Base-by-base conservation (phyloP, 1,284 basidiomycete species). In the Meripilus lineatus region DNA sequence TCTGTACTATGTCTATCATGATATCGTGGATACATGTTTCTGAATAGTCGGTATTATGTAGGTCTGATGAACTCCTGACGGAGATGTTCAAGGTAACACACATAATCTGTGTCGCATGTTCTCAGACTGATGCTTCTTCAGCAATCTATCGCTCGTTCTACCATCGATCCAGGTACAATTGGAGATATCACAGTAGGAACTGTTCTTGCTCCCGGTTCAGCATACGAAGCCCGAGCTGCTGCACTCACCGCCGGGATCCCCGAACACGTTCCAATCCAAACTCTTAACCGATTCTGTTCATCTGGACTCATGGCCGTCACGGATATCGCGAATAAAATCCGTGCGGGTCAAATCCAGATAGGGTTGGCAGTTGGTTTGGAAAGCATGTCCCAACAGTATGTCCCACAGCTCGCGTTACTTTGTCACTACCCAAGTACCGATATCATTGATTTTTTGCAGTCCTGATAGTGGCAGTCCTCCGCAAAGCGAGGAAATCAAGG, bases 331-430 rank as follows among this genome's bases (percentile, higher is more conserved):
- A 93, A 93, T 64, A 80, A 89, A 58, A 86, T 94, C 48, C 74
- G 79, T 22, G 73, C 74, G 8, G 88, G 89, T 22, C 87, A 94
- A 59, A 92, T 93, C 48, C 80, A 92, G 44, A 72, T 93, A 50
- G 92, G 91, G 3, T 72, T 94, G 6, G 91, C 91, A 2, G 65
- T 90, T 26, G 92, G 92, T 8, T 75, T 88, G 15, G 91, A 95
- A 64, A 84, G 79, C 65, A 93, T 94, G 91, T 79, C 81, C 18
- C 66, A 77, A 55, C 84, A 85, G 84, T 86, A 61, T 42, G 73
- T 60, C 11, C 40, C 23, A n/a, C n/a, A 36, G 26, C 32, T 18
- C 24, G 21, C 34, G 10, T 20, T 26, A 34, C 22, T 18, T 26
- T 34, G 2, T 13, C 3, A 20, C 38, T 47, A 34, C 46, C 38